Conservation (phyloP, 176 grass and related monocot species). For the Avena insularis region DNA sequence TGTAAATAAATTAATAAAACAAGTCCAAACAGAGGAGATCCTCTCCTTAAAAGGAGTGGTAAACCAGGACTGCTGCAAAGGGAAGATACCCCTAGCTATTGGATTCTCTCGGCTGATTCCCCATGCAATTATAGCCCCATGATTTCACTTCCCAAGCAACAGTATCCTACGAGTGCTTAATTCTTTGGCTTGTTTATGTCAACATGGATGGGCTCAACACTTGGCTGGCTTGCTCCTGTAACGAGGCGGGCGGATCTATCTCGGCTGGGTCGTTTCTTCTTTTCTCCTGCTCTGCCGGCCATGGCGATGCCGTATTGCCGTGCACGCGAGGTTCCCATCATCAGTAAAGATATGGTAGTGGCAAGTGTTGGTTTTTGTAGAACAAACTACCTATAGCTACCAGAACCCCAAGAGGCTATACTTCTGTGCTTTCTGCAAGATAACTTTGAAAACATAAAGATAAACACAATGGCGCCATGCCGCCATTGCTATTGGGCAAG, state of each 20-base stretch:
- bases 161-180: conserved; percentile 37
- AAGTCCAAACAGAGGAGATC: conserved; percentile 36
- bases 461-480: not conserved
- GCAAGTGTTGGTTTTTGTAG: conserved; percentile 6
- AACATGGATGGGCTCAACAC: conserved; percentile 39
- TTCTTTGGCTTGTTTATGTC: conserved; percentile 29
- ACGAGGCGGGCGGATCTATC: conserved; percentile 43
- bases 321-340: conserved; percentile 11
- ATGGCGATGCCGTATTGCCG: conserved; percentile 25
- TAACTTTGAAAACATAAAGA: not conserved
- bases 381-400: not conserved
- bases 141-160: conserved; percentile 60
- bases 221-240: conserved; percentile 27
- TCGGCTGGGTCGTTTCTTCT: not conserved
- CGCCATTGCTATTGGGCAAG: conserved; percentile 31
- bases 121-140: conserved; percentile 57
- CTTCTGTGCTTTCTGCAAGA: conserved; percentile 3
- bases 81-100: conserved; percentile 8
- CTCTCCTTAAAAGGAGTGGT: conserved; percentile 53
- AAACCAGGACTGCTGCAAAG: conserved; percentile 51
- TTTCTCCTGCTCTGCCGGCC: not conserved
- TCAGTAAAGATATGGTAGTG: no score
- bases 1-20: not conserved
- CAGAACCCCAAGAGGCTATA: no score
- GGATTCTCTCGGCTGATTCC: not conserved